Evolutionary conservation across 1,284 basidiomycete species (phyloP).

Genomic region (Chalciporus sp.): DNA sequence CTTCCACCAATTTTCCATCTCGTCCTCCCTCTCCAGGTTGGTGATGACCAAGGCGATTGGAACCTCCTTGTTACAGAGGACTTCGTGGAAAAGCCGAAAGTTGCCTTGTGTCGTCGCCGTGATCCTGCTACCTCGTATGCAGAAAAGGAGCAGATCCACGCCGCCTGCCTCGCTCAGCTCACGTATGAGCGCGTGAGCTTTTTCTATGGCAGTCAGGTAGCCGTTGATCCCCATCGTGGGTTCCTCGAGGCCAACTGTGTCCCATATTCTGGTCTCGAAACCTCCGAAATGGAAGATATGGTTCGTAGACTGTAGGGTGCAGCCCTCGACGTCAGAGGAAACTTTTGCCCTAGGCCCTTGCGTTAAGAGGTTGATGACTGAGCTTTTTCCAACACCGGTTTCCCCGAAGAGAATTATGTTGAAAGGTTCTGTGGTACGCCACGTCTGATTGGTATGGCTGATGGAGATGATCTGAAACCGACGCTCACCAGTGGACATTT

Average conservation of each 20-base stretch:
- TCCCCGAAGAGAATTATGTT: conserved; percentile 19
- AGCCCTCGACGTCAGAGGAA: not conserved
- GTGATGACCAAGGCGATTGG: conserved; percentile 36
- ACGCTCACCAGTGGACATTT: not conserved
- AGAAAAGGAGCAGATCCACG: conserved; percentile 35
- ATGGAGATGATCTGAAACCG: not conserved
- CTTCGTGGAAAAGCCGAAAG: conserved; percentile 29
- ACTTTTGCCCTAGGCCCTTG: not conserved
- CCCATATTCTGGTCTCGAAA: conserved; percentile 26
- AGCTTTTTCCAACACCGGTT: conserved; percentile 8
- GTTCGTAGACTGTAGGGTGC: conserved; percentile 4
- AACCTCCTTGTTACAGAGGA: conserved; percentile 28
- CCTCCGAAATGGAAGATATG: not conserved
- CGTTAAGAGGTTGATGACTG: conserved; percentile 14
- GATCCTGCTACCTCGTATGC: conserved; percentile 29
- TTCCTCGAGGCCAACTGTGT: conserved; percentile 25
- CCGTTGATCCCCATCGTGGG: not conserved
- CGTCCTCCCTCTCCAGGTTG: conserved; percentile 1
- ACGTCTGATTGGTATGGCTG: not conserved
- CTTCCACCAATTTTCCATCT: conserved; percentile 13
- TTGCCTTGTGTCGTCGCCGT: conserved; percentile 15
- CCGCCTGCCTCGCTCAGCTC: conserved; percentile 8
- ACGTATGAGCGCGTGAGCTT: not conserved
- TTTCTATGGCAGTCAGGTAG: not conserved
- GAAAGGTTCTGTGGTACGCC: conserved; percentile 1